Base-by-base conservation (phyloP, 2,329 filamentous ascomycete genomes). In the Drechslera avenae region DNA sequence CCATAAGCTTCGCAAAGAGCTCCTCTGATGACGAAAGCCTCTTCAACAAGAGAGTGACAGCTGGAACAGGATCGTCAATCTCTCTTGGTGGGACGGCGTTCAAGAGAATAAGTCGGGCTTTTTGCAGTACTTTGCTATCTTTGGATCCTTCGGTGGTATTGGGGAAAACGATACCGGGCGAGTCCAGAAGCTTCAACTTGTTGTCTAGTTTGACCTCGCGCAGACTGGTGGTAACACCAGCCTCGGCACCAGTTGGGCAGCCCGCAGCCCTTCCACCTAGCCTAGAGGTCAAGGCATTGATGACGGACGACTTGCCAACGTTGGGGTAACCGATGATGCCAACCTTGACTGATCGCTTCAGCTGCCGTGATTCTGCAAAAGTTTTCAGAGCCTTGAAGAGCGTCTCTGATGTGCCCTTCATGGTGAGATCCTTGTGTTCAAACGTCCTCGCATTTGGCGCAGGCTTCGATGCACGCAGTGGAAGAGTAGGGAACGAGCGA, bases 261-360 rank as follows among this genome's bases (percentile, higher is more conserved):
- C 90, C 89, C 30, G 82, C 80, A 62, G 82, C 80, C 67, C 83
- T 86, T 49, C 86, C 83, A 59, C 87, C 85, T 62, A 96, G 79
- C 31, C 90, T 85, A 31, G 89, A 86, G 16, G 91, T 88, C 48
- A 97, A 85, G 13, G 91, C 90, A 74, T 97, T 97, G 81, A 97
- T 96, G 66, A 97, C 91, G 42, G 91, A 96, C 21, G 91, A 96
- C 79, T 97, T 97, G 71, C 92, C 92, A 52, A 96, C 92, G 72
- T 97, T 97, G 65, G 92, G 92, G 74, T 96, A 97, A 21, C 92
- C 92, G 63, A 97, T 95, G 56, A 97, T 90, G 59, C 92, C 92
- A 54, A 97, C 92, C 16, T 90, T 92, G 65, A 96, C 86, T 45
- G 91, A 88, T 48, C 92, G 88, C 81, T 96, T 96, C 61, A 97